Conservation (phyloP, 352 stramenopile genomes). For the Phytophthora cactorum region DNA sequence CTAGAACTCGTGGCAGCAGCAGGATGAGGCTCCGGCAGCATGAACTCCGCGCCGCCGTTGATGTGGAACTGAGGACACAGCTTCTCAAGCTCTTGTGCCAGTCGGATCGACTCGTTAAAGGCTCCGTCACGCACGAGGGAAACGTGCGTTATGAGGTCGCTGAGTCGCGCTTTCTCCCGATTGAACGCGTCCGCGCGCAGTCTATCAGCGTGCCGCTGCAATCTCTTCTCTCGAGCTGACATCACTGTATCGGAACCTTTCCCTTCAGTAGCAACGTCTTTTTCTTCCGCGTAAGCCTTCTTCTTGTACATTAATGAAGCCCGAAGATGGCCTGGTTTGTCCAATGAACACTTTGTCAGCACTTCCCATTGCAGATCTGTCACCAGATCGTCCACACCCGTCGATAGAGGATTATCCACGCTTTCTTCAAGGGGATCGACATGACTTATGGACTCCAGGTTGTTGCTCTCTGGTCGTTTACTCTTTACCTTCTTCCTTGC, state of each 20-base stretch:
- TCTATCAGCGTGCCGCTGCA: slow-evolving; percentile 49
- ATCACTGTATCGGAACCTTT: slow-evolving; percentile 47
- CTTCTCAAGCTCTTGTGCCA: slow-evolving; percentile 41
- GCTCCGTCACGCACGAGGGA: slow-evolving; percentile 33
- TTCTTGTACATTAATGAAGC: slow-evolving; percentile 64
- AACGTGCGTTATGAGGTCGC: slow-evolving; percentile 50
- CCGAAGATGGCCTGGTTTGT: slow-evolving; percentile 53
- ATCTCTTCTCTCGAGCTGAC: slow-evolving; percentile 61
- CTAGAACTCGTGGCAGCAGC: slow-evolving; percentile 31
- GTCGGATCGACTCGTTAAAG: slow-evolving; percentile 37
- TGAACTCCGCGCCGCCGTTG: slow-evolving; percentile 59
- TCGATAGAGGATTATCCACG: slow-evolving; percentile 44
- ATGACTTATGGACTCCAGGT: not conserved
- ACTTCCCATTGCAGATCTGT: slow-evolving; percentile 84
- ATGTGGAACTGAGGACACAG: slow-evolving; percentile 79
- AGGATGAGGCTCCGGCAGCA: slow-evolving; percentile 15
- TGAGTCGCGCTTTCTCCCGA: slow-evolving; percentile 63
- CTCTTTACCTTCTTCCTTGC: slow-evolving; percentile 65
- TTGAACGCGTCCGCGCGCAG: slow-evolving; percentile 49
- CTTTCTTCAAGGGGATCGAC: slow-evolving; percentile 65
- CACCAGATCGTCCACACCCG: slow-evolving; percentile 56
- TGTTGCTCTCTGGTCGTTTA: slow-evolving; percentile 36
- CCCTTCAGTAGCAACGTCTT: slow-evolving; percentile 25
- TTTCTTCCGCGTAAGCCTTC: slow-evolving; percentile 54
- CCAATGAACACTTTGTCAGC: slow-evolving; percentile 52